Evolutionary conservation across 164 flowering plant species (phyloP), one percentile per base, ranked within the genome.

Genomic region (Macadamia tetraphylla): DNA sequence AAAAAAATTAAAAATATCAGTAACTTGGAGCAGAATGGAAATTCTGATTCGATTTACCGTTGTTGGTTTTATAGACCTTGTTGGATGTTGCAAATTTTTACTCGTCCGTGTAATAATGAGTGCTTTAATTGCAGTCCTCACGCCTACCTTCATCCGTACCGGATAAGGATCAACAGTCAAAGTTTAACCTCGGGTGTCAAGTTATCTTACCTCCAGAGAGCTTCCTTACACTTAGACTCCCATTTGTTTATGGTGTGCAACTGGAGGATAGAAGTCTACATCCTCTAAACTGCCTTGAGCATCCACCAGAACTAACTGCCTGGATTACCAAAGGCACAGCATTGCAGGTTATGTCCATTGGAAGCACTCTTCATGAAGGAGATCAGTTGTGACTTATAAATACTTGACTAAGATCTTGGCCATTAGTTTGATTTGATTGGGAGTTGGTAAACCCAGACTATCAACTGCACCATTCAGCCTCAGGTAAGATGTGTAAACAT

Each of bases 191-290:
- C 70, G 94, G 94, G 56, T 82, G 84, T 73, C 83, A 62, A 65
- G 90, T 85, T 75, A 86, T 87, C 70, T 79, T 94, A 77, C 98
- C 97, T 2, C 94, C 98, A 56, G 98, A 91, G 61, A 91, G 97
- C 79, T 88, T 94, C 64, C 78, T 94, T 58, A 74, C 85, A 6
- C 80, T 94, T 57, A 82, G 89, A 73, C 88, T 94, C 29, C 97
- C 98, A 63, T 94, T 89, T 80, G 81, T 91, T 6, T 94, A 91
- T 80, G 96, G 96, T 63, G 84, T 81, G 52, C 85, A 86, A 76
- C 69, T 85, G 69, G 86, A 83, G 67, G 91, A 88, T 76, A 74
- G 76, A 73, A 78, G 71, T 61, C 53, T 74, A n/a, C 88, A 77
- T 66, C 84, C 98, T 73, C 90, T 94, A 48, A 84, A 68, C 18